Percentiles rank a stretch among this genome's conserved stretches.
Conservation (phyloP, 2,329 filamentous ascomycete species). For the Rugonectria rugulosa region DNA sequence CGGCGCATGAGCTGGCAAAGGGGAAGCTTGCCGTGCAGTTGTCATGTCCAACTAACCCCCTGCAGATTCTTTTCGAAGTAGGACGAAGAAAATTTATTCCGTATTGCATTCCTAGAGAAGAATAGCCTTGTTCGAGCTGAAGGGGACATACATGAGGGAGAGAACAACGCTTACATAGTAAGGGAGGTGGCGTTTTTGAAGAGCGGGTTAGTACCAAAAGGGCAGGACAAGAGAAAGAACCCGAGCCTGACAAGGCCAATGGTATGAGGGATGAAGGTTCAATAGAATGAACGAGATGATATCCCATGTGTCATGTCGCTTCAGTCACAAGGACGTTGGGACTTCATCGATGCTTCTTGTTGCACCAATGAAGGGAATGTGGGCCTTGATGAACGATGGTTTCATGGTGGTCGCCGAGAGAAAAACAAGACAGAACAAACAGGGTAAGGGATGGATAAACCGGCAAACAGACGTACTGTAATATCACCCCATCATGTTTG, state of each 20-base stretch:
- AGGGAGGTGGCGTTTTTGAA: neutral
- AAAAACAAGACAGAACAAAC: neutral
- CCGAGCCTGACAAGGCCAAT: neutral
- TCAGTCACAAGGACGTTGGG: neutral
- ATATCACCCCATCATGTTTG: constrained; percentile 10
- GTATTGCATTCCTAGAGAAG: constrained; percentile 11
- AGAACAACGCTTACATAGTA: neutral
- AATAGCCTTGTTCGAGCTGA: neutral
- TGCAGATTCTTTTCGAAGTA: neutral
- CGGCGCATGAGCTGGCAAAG: neutral
- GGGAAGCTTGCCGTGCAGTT: neutral
- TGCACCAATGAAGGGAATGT: neutral
- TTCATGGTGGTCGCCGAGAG: neutral
- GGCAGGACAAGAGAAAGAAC: neutral
- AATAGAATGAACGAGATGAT: constrained; percentile 6
- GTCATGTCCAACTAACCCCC: neutral
- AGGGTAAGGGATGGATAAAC: neutral
- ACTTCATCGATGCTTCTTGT: neutral
- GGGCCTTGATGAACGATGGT: neutral
- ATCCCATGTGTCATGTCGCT: neutral
- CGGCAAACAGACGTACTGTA: neutral
- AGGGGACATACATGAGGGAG: constrained; percentile 8
- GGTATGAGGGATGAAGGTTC: neutral
- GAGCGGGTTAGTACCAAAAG: neutral
- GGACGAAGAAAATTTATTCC: neutral